Percentiles rank a stretch among this genome's conserved stretches.
Evolutionary conservation across 768 basidiomycete genomes (phyloP).

Genomic region (Suillus luteus): DNA sequence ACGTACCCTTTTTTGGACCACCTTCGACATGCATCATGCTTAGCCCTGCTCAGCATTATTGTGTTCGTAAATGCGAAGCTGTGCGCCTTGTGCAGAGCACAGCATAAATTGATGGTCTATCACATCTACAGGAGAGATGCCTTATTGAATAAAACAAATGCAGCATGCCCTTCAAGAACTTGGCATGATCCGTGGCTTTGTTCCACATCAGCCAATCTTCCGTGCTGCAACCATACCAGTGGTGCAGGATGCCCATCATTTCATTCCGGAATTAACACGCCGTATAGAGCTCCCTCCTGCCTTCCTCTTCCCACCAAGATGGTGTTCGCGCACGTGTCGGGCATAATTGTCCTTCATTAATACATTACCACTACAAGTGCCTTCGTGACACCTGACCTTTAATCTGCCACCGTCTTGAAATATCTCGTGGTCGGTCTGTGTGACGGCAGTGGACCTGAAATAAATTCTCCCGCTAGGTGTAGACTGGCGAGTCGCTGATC

Average conservation of each 20-base stretch:
- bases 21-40: background rate
- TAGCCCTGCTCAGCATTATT: background rate
- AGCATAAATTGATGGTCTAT: background rate
- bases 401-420: background rate
- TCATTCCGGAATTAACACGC: background rate
- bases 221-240: background rate
- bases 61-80: background rate
- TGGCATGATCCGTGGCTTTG: background rate
- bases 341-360: slow-evolving; percentile 8
- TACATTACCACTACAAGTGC: background rate
- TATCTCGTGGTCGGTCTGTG: background rate
- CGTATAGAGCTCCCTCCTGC: background rate
- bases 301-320: slow-evolving; percentile 1
- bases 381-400: background rate
- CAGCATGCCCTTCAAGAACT: background rate
- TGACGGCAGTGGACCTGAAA: background rate
- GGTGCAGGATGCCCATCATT: background rate
- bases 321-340: slow-evolving; percentile 6
- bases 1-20: background rate
- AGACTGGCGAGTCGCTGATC: background rate
- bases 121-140: background rate
- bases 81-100: background rate
- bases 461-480: background rate
- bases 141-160: background rate
- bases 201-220: background rate